A percentile compares a stretch with the other conserved stretches of the same genome.
These are phyloP conservation scores for Lippia alba DNA, from an alignment of 305 asterid species.

Conservation along the genomic window DNA sequence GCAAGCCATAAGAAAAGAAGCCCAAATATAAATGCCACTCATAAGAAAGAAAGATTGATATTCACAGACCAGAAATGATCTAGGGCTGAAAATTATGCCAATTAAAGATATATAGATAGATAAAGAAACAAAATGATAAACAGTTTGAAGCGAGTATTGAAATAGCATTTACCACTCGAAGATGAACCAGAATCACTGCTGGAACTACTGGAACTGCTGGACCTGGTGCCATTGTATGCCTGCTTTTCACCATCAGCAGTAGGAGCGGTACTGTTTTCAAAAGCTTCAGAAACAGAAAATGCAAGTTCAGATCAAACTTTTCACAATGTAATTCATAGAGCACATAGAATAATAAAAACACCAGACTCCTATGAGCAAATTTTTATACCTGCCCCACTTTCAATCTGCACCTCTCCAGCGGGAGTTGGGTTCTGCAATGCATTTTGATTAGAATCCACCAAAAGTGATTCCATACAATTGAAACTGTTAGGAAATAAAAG, in stretches of 20 bases:
- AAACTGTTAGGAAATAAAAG: neutral
- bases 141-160: neutral
- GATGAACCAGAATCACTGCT: constrained; percentile 75
- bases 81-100: neutral
- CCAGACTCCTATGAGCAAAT: constrained; percentile 10
- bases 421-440: constrained; percentile 43
- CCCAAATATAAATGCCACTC: constrained; percentile 2
- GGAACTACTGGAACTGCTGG: constrained; percentile 77
- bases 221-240: constrained; percentile 51
- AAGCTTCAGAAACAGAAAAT: constrained; percentile 32
- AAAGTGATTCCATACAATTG: neutral
- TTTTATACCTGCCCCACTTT: constrained; percentile 49
- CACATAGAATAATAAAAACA: neutral
- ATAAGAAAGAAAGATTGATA: neutral
- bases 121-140: constrained; percentile 1
- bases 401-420: constrained; percentile 35
- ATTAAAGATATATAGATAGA: neutral
- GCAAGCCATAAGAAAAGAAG: constrained; percentile 21
- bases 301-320: constrained; percentile 21
- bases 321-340: neutral
- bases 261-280: constrained; percentile 43
- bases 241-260: constrained; percentile 47
- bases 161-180: constrained; percentile 59
- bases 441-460: constrained; percentile 22
- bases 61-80: too few species aligned